Base-by-base conservation (phyloP, 106 monocot species). In the Dendrobium huoshanense region DNA sequence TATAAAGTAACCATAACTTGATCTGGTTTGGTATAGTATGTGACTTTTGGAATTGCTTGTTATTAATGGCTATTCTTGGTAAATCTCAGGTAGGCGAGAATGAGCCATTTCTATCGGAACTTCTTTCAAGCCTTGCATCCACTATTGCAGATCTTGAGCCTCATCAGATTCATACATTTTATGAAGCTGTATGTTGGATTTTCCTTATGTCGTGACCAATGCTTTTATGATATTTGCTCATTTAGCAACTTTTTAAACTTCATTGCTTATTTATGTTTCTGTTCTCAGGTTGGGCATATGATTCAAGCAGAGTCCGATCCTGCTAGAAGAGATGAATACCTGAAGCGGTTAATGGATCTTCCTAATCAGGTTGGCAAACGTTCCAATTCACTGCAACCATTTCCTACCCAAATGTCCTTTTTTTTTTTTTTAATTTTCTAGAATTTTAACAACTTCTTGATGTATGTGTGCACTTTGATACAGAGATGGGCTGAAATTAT, bases 401-500 rank as follows among this genome's bases (percentile, higher is more conserved):
- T 8, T 65, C 10, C 25, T 1, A 25, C 22, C 25, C 25, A 37
- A 11, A 65, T 59, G 42, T 1, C 27, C 0, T 76, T 20, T 75
- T 81, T 20, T 31, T 49, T 18, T 29, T n/a, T 27, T 27, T 27
- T 27, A 27, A 27, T 67, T 70, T 65, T 79, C 31, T 22, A 78
- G 55, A 29, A 22, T 54, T 3, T 77, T 73, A 27, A 44, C 24
- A 18, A 33, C 7, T 59, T 19, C 49, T 5, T 41, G 22, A 29
- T 78, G 0, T 51, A 0, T n/a, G 70, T 43, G n/a, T 74, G 10
- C 43, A 74, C 3, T 27, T 67, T 24, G 9, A 47, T 81, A 41
- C 73, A 99, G 98, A 95, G 91, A 91, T 99, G 98, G 98, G 93
- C 88, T 19, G 98, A 99, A 84, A 99, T 99, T 56, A 99, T 99